Conservation (phyloP, 2,329 filamentous ascomycete species). For the Bipolaris oryzae region DNA sequence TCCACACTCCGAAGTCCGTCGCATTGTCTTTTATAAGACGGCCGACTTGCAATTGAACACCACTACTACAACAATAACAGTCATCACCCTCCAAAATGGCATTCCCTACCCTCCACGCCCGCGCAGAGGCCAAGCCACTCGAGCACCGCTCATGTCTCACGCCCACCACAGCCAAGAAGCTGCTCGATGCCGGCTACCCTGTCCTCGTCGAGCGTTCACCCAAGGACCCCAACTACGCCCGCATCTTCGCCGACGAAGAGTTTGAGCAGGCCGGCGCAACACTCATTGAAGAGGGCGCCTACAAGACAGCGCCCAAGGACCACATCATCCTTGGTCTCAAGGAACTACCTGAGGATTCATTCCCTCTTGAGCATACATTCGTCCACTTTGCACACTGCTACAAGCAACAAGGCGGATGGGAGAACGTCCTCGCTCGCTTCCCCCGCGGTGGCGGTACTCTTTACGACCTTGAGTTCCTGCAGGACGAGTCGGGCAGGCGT, state of each 20-base stretch:
- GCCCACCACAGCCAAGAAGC: constrained; percentile 48
- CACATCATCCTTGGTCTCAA: constrained; percentile 52
- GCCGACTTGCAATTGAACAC: constrained; percentile 19
- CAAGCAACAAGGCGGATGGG: constrained; percentile 63
- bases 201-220: constrained; percentile 50
- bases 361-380: constrained; percentile 49
- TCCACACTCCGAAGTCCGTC: constrained; percentile 27
- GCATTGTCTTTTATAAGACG: constrained; percentile 7
- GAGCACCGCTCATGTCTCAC: constrained; percentile 51
- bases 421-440: constrained; percentile 78
- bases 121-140: constrained; percentile 50
- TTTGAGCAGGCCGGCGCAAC: constrained; percentile 49
- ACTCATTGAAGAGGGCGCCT: constrained; percentile 47
- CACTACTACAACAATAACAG: neutral
- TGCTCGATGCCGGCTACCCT: constrained; percentile 50
- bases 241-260: constrained; percentile 52
- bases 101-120: constrained; percentile 50
- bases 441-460: constrained; percentile 76
- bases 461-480: constrained; percentile 86
- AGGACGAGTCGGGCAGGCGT: constrained; percentile 71
- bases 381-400: constrained; percentile 53
- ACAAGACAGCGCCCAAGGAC: constrained; percentile 47
- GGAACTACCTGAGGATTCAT: constrained; percentile 49
- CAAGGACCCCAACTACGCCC: constrained; percentile 45
- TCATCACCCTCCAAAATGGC: constrained; percentile 28